A percentile compares a stretch with the other conserved stretches of the same genome.
Conservation (phyloP, 306 rosid genomes). For the Crataegus laevigata region DNA sequence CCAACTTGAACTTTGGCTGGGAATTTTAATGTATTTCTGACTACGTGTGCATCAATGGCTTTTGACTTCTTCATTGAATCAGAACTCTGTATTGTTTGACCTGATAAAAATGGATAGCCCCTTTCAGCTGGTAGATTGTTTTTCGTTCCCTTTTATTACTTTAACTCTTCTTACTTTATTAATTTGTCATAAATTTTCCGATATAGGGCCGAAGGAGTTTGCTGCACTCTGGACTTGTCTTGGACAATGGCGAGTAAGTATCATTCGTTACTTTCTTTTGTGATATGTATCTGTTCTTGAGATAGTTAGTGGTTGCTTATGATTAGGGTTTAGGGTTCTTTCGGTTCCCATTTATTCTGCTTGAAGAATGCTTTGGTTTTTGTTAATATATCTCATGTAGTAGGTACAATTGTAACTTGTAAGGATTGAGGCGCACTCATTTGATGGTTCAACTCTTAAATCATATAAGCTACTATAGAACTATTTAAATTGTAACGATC, state of each 20-base stretch:
- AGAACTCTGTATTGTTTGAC: not conserved
- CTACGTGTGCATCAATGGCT: too few species aligned
- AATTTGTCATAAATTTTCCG: constrained; percentile 17
- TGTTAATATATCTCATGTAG: not conserved
- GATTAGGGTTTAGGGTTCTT: not conserved
- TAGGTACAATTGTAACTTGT: not conserved
- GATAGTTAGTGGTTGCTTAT: not conserved
- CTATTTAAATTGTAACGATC: not conserved
- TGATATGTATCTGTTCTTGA: not conserved
- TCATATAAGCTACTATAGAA: not conserved
- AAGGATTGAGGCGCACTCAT: not conserved
- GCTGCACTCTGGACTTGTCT: constrained; percentile 76
- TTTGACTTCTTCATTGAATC: too few species aligned
- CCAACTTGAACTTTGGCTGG: too few species aligned
- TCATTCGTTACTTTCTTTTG: not conserved
- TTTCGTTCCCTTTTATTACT: not conserved
- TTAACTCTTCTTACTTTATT: not conserved
- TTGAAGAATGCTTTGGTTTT: not conserved
- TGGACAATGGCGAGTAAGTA: constrained; percentile 79
- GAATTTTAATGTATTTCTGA: too few species aligned
- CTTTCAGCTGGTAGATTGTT: not conserved
- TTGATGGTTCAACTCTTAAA: not conserved
- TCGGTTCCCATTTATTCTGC: too few species aligned
- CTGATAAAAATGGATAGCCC: not conserved
- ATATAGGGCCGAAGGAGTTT: constrained; percentile 69